A percentile compares a stretch with the other conserved stretches of the same genome.
Conservation (phyloP, 352 stramenopile genomes). For the Globisporangium cederbergense region DNA sequence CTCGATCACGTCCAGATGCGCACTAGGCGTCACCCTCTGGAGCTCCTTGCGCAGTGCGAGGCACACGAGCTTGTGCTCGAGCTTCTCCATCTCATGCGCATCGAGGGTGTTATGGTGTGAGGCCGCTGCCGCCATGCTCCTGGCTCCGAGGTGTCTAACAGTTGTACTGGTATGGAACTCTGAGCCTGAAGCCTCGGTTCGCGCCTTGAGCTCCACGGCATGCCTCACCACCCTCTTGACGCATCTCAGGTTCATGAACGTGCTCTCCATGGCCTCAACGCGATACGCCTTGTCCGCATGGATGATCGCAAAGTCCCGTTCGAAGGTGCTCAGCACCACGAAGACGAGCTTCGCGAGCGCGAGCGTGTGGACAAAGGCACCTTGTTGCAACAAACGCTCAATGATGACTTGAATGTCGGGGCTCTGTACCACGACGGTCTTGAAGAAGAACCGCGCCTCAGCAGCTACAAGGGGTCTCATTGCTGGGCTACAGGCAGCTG, state of each 20-base stretch:
- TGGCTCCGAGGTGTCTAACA: background rate
- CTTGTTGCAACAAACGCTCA: slow-evolving; percentile 36
- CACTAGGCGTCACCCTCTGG: slow-evolving; percentile 15
- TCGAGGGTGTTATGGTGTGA: background rate
- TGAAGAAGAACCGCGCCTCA: slow-evolving; percentile 39
- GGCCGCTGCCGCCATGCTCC: background rate
- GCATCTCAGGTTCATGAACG: slow-evolving; percentile 16
- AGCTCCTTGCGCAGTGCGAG: slow-evolving; percentile 37
- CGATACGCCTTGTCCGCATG: background rate
- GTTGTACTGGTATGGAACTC: background rate
- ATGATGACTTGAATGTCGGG: slow-evolving; percentile 41
- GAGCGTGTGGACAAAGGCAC: slow-evolving; percentile 31
- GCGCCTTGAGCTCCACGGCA: slow-evolving; percentile 22
- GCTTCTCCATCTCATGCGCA: slow-evolving; percentile 25
- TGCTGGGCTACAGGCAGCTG: background rate
- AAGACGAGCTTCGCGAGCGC: slow-evolving; percentile 36
- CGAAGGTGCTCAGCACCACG: slow-evolving; percentile 23
- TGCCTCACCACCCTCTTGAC: slow-evolving; percentile 25
- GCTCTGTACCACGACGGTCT: slow-evolving; percentile 25
- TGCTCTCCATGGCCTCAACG: background rate
- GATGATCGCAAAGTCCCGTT: slow-evolving; percentile 26
- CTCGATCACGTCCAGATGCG: slow-evolving; percentile 34
- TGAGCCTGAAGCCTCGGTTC: background rate
- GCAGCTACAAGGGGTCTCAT: background rate
- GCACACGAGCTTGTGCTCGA: slow-evolving; percentile 39